A percentile compares a stretch with the other conserved stretches of the same genome.
These are phyloP conservation scores for Fusarium dimerum DNA, from an alignment of 2,329 filamentous ascomycete genomes.

Conservation along the genomic window DNA sequence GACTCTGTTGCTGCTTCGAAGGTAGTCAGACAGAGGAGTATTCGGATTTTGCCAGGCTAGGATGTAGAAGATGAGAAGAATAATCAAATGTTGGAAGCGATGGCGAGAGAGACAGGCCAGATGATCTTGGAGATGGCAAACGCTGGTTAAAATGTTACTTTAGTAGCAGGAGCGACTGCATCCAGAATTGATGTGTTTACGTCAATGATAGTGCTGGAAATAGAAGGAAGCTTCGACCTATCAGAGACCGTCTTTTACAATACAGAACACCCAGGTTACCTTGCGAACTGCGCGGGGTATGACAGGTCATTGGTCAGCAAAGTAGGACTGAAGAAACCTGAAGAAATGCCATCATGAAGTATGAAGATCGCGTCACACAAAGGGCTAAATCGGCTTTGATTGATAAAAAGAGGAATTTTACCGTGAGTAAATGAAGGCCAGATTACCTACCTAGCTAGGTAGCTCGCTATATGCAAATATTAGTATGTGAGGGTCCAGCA, in stretches of 20 bases:
- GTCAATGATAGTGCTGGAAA: slow-evolving; percentile 20
- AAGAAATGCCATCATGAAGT: slow-evolving; percentile 20
- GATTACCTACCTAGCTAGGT: no score
- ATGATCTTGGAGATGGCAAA: background rate
- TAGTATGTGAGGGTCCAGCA: no score
- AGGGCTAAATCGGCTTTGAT: background rate
- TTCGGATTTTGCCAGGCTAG: background rate
- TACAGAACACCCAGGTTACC: background rate
- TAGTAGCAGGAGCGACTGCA: background rate
- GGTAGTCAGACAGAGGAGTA: background rate
- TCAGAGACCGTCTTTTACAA: slow-evolving; percentile 28
- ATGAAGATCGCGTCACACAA: slow-evolving; percentile 19
- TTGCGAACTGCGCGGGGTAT: slow-evolving; percentile 17
- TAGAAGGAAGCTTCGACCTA: slow-evolving; percentile 20
- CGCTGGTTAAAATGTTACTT: no score
- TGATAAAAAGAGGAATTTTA: background rate
- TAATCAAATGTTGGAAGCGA: no score
- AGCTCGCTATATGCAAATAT: no score
- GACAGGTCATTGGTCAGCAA: slow-evolving; percentile 1
- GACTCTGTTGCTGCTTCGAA: background rate
- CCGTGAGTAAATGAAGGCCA: no score
- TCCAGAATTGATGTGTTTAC: slow-evolving; percentile 13
- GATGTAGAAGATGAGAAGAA: background rate
- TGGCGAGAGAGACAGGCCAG: background rate
- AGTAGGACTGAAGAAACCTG: background rate